phyloP scores from a whole-genome alignment of 306 rosid species.

The Lablab purpureus region DNA sequence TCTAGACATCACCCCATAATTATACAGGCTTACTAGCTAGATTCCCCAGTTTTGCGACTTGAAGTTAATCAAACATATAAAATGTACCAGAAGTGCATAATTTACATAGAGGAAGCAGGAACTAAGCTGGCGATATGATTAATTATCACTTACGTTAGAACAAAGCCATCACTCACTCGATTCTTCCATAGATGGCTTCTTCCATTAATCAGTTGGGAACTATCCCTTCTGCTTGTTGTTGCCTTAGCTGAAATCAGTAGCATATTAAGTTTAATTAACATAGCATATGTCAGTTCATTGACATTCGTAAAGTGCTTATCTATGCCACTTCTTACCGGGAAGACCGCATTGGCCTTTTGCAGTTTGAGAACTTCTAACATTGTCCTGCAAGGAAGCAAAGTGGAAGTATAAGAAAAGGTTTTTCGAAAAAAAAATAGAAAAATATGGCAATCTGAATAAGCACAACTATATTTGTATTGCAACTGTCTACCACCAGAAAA shows the following conservation, averaged over 20 bases:
- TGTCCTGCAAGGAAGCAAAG: conserved; percentile 60
- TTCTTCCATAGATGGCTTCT: conserved; percentile 61
- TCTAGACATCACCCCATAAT: background rate
- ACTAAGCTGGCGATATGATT: conserved; percentile 32
- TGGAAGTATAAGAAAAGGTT: conserved; percentile 34
- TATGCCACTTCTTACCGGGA: conserved; percentile 53
- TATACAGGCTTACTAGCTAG: conserved; percentile 3
- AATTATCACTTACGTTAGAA: conserved; percentile 66
- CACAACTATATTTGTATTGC: conserved; percentile 1
- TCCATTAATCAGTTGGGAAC: conserved; percentile 50
- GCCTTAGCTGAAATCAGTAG: conserved; percentile 60
- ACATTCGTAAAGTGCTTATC: conserved; percentile 35
- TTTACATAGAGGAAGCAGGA: conserved; percentile 21
- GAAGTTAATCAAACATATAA: conserved; percentile 19
- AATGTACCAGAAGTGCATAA: conserved; percentile 11
- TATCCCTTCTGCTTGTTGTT: conserved; percentile 52
- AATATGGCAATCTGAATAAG: conserved; percentile 24
- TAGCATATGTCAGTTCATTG: conserved; percentile 1
- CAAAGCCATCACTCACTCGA: conserved; percentile 76
- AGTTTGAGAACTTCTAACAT: conserved; percentile 57
- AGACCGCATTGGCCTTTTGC: conserved; percentile 49
- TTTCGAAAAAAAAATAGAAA: background rate
- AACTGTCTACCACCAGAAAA: conserved; percentile 21
- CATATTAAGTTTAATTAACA: conserved; percentile 31
- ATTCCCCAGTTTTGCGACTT: conserved; percentile 28